These are phyloP conservation scores for Orychophragmus violaceus DNA, from an alignment of 345 rosid species.

Conservation along the genomic window DNA sequence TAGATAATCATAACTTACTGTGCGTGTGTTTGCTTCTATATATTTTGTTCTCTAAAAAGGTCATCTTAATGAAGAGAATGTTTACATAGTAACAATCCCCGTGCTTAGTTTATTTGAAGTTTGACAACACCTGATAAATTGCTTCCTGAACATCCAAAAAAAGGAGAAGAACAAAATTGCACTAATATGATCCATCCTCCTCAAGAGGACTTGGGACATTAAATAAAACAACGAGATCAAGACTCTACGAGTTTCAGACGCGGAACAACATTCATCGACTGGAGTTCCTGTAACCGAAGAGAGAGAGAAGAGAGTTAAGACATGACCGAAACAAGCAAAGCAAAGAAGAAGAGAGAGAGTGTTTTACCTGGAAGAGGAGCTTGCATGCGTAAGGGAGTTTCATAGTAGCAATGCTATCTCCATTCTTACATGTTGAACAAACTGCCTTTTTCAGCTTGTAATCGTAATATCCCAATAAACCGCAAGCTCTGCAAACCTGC, in stretches of 20 bases:
- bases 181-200: too few relatives aligned
- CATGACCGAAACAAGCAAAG: neutral
- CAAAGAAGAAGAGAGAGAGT: too few relatives aligned
- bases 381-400: conserved; percentile 93
- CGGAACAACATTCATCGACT: conserved; percentile 80
- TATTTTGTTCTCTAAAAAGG: neutral
- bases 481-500: conserved; percentile 88
- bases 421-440: conserved; percentile 77
- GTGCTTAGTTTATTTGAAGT: neutral
- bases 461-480: conserved; percentile 80
- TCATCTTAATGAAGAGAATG: neutral
- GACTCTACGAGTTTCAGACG: too few relatives aligned
- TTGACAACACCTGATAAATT: too few relatives aligned
- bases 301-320: neutral
- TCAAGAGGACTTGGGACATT: too few relatives aligned
- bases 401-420: conserved; percentile 73
- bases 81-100: neutral
- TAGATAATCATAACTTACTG: neutral
- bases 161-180: neutral
- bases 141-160: too few relatives aligned
- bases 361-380: conserved; percentile 75
- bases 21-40: neutral
- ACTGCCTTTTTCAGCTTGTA: conserved; percentile 68
- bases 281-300: conserved; percentile 55
- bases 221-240: neutral